Base-by-base conservation (phyloP, 805 yeast genomes). In the Lachancea nothofagi region DNA sequence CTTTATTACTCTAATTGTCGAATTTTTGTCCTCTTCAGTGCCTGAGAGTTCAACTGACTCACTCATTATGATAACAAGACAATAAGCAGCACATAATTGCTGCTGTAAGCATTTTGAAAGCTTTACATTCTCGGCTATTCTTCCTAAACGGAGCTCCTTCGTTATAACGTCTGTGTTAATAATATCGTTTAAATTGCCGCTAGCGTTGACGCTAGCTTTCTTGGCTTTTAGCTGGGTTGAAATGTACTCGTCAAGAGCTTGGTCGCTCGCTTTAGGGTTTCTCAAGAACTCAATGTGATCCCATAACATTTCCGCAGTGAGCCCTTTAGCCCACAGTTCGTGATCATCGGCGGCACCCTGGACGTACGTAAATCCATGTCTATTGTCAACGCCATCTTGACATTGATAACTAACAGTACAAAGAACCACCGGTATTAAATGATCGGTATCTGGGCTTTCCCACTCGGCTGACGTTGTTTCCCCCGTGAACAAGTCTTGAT, bases 271-370 rank as follows among this genome's bases (percentile, higher is more conserved):
- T 3, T 38, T 35, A 7, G 38, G 33, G 35, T 65, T 59, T 2
- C 53, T 45, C 14, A 73, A 51, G 3, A 12, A 14, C 0, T 55
- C 59, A 2, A 55, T 36, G 42, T 72, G 53, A 3, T 53, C 38
- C 94, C 95, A 86, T 35, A 83, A 74, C 20, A 74, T 35, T 0
- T 51, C 49, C 0, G 89, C 77, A 1, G 68, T 71, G 22, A 86
- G 57, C 0, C 69, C 64, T 4, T 72, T 66, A 0, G 81, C 73
- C 97, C 96, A 88, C 8, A 80, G 65, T 52, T 88, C 97, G 56
- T 88, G 95, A 52, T 89, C 96, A 59, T 88, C 97, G 0, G 93
- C 96, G 0, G 96, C 93, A 1, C 97, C 97, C 59, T 87, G 96
- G 1, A 87, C 83, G 54, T 88, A 88, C 0, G 70, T 61, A 47